These are phyloP conservation scores for Arabis hirsuta DNA, from an alignment of 345 rosid genomes.

Conservation along the genomic window DNA sequence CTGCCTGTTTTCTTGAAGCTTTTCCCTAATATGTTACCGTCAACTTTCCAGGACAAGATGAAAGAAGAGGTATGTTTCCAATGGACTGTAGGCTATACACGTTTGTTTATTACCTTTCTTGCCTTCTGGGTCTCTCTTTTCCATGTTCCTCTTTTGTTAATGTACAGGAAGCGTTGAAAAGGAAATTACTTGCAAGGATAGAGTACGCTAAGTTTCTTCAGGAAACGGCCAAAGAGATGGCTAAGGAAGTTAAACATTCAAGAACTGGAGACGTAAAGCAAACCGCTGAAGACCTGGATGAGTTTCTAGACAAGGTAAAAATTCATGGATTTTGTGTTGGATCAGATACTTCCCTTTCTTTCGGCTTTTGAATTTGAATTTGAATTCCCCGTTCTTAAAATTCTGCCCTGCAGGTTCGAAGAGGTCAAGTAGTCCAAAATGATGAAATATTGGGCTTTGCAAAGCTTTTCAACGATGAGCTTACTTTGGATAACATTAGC, in stretches of 20 bases:
- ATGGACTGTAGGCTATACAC: constrained; percentile 5
- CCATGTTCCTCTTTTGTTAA: constrained; percentile 26
- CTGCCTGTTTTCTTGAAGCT: constrained; percentile 73
- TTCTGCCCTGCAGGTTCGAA: constrained; percentile 59
- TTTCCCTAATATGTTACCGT: constrained; percentile 81
- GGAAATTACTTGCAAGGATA: constrained; percentile 66
- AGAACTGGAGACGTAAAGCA: constrained; percentile 69
- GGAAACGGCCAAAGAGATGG: constrained; percentile 92
- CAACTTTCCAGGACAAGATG: constrained; percentile 85
- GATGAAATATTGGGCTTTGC: constrained; percentile 77
- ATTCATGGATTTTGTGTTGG: constrained; percentile 28
- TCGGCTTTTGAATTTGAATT: constrained; percentile 4
- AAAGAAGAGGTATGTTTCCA: constrained; percentile 62
- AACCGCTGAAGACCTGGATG: constrained; percentile 78
- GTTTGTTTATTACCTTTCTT: constrained; percentile 22
- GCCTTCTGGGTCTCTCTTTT: constrained; percentile 22
- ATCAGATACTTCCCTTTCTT: constrained; percentile 2
- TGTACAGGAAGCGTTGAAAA: constrained; percentile 72
- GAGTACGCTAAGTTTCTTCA: constrained; percentile 84
- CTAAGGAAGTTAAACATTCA: constrained; percentile 83
- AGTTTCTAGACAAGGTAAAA: constrained; percentile 60
- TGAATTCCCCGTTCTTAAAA: neutral
- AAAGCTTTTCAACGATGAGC: constrained; percentile 76
- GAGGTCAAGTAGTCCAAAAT: constrained; percentile 62
- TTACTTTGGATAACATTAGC: constrained; percentile 77